A percentile compares a stretch with the other conserved stretches of the same genome.
Conservation (phyloP, 176 grass and related monocot species). For the Oryza meyeriana region DNA sequence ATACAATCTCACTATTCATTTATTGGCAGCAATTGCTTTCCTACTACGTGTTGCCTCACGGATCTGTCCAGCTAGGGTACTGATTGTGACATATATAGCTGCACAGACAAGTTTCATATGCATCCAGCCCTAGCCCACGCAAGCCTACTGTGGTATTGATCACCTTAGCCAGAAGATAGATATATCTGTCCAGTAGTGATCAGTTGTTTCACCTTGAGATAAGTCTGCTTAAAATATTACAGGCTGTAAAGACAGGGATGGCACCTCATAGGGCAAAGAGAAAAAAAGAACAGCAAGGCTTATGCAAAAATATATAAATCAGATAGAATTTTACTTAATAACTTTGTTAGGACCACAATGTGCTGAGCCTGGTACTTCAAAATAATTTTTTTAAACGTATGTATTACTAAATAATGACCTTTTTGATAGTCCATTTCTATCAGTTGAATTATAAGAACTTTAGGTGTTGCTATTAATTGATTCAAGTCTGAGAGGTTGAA, state of each 20-base stretch:
- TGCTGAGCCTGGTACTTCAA: background rate
- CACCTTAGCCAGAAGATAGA: background rate
- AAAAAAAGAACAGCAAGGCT: background rate
- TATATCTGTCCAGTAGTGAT: background rate
- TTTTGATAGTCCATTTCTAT: background rate
- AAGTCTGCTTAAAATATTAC: background rate
- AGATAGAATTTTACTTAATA: background rate
- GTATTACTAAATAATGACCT: background rate
- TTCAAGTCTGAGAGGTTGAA: conserved; percentile 26
- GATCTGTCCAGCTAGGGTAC: conserved; percentile 10
- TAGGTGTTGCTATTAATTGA: conserved; percentile 6
- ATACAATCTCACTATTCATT: background rate
- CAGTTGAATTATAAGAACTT: background rate
- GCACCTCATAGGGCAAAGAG: background rate
- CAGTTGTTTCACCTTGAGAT: too few species aligned
- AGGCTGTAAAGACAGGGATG: background rate
- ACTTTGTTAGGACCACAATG: background rate
- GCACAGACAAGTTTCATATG: conserved; percentile 15
- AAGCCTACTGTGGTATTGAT: background rate
- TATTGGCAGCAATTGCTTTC: conserved; percentile 4
- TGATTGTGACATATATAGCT: background rate
- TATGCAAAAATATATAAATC: background rate
- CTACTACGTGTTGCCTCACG: background rate
- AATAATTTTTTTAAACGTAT: background rate
- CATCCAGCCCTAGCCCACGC: background rate